Conservation (phyloP, 805 yeast species). For the Priceomyces castillae region DNA sequence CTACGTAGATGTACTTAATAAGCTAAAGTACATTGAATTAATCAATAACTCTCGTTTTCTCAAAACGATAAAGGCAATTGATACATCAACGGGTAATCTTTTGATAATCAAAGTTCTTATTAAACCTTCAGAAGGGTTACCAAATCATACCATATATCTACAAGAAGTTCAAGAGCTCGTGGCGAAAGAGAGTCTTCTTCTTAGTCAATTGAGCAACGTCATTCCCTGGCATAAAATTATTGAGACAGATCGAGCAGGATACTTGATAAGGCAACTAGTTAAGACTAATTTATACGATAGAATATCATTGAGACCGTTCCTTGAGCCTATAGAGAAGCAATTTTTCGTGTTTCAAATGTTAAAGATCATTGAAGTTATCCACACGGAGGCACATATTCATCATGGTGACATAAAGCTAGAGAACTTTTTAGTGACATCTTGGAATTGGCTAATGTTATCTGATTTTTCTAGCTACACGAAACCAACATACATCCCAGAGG, state of each 20-base stretch:
- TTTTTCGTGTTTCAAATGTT: constrained; percentile 85
- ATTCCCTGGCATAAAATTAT: constrained; percentile 70
- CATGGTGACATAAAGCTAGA: constrained; percentile 96
- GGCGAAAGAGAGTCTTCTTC: constrained; percentile 34
- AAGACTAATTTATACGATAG: constrained; percentile 84
- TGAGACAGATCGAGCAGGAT: constrained; percentile 91
- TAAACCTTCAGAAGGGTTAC: constrained; percentile 41
- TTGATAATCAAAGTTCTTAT: constrained; percentile 75
- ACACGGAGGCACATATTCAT: constrained; percentile 49
- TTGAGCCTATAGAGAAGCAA: constrained; percentile 73
- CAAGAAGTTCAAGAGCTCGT: constrained; percentile 23
- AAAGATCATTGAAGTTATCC: constrained; percentile 60
- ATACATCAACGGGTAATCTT: constrained; percentile 60
- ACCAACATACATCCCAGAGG: constrained; percentile 84
- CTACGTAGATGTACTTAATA: constrained; percentile 75
- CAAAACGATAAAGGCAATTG: constrained; percentile 80
- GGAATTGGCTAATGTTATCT: constrained; percentile 80
- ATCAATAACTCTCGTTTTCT: constrained; percentile 80
- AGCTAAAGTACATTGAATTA: constrained; percentile 71
- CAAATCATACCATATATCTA: constrained; percentile 20
- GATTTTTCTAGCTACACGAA: constrained; percentile 80
- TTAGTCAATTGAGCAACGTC: constrained; percentile 55
- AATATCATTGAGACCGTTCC: constrained; percentile 80
- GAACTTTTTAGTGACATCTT: constrained; percentile 78
- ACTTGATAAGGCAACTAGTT: constrained; percentile 77